Percentiles rank a stretch among this genome's conserved stretches.
phyloP scores from a whole-genome alignment of 805 yeast species.

The Ogataea wickerhamii region DNA sequence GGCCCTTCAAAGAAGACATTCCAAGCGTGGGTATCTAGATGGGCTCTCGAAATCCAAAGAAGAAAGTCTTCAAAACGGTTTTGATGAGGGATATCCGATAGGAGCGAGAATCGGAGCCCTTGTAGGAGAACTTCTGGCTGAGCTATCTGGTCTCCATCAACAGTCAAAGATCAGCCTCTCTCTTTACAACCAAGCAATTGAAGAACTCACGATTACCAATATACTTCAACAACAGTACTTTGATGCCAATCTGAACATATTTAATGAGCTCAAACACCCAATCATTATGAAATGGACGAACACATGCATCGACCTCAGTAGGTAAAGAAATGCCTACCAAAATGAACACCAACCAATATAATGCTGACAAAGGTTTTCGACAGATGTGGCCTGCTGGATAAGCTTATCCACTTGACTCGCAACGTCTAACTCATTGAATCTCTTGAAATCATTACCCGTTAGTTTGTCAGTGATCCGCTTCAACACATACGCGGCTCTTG shows the following conservation, averaged over 20 bases:
- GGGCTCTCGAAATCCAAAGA: conserved; percentile 73
- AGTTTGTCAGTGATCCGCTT: conserved; percentile 88
- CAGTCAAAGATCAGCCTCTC: conserved; percentile 7
- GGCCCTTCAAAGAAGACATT: conserved; percentile 57
- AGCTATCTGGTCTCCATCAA: conserved; percentile 21
- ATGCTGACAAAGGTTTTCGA: conserved; percentile 93
- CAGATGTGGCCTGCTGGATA: conserved; percentile 94
- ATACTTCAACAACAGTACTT: conserved; percentile 56
- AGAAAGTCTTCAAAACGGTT: conserved; percentile 68
- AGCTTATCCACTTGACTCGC: conserved; percentile 89
- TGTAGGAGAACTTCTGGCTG: conserved; percentile 65
- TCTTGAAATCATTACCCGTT: conserved; percentile 87
- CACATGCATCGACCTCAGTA: conserved; percentile 10
- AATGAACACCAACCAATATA: conserved; percentile 99
- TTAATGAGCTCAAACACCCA: conserved; percentile 28
- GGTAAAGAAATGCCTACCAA: conserved; percentile 56
- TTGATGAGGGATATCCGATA: conserved; percentile 70
- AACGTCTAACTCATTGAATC: conserved; percentile 66
- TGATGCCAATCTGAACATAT: conserved; percentile 43
- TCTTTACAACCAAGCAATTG: conserved; percentile 35
- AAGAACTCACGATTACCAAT: conserved; percentile 56
- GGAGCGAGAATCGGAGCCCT: conserved; percentile 69
- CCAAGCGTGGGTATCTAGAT: conserved; percentile 78
- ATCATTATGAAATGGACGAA: conserved; percentile 25
- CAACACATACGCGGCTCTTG: conserved; percentile 86